Base-by-base conservation (phyloP, 768 basidiomycete species). In the Phylloporus scabripes region DNA sequence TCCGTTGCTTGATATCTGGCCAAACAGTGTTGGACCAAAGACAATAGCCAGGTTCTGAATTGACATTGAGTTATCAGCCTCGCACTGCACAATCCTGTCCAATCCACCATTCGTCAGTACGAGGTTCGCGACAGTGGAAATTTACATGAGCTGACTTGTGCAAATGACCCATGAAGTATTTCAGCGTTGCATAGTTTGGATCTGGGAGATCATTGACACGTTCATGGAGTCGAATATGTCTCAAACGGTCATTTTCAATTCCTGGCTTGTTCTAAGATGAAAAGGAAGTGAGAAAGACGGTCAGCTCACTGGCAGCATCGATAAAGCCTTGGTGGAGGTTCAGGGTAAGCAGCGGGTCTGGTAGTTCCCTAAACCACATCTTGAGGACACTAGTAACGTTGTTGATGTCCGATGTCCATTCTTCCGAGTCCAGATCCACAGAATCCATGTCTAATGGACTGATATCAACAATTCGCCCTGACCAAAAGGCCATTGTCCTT, bases 121-220 rank as follows among this genome's bases (percentile, higher is more conserved):
- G n/a, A 36, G 24, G 18, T 40, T 44, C 33, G 36, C 6, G 6
- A 37, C 26, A 24, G 28, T 7, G 26, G 14, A 4, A 29, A 23
- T 32, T 40, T 11, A 21, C 18, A 24, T 20, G 18, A 38, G 49
- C 80, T 49, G 57, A 95, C 94, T 79, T 82, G 70, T 97, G 78
- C 53, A 99, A 73, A 70, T 99, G 96, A 11, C 90, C 92, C 75
- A 99, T 76, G 67, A 98, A 87, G 67, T 79, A 96, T 65, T 98
- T 97, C 44, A 98, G 75, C 1, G 95, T 95, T 1, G 96, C 91
- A 61, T 99, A 99, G 68, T 98, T 97, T n/a, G 96, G 81, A 70
- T 99, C 96, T 11, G 96, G 95, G 46, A 99, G 77, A 56, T 97
- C 95, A 60, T 99, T 99, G 40, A 99, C 93, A 40, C 93, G 83